Percentiles rank a stretch among this genome's conserved stretches.
Conservation (phyloP, 768 basidiomycete species). For the Tricholoma hemisulphureum region DNA sequence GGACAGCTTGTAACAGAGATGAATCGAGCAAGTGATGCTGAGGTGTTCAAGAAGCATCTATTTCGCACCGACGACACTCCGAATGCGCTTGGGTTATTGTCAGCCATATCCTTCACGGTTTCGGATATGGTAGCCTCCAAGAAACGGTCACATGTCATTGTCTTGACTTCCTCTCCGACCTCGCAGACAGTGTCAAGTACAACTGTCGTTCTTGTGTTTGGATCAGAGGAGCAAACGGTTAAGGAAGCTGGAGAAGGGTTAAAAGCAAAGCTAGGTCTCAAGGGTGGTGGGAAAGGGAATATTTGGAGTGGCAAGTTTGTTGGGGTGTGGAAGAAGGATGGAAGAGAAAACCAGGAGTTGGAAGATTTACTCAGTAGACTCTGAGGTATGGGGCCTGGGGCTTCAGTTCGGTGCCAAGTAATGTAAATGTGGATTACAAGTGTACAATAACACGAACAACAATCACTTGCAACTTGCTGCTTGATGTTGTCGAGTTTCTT, state of each 20-base stretch:
- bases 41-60: slow-evolving; percentile 45
- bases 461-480: neutral
- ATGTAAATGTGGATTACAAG: slow-evolving; percentile 7
- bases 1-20: slow-evolving; percentile 39
- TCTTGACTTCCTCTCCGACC: slow-evolving; percentile 66
- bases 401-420: slow-evolving; percentile 2
- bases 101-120: slow-evolving; percentile 53
- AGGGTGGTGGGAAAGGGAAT: slow-evolving; percentile 75
- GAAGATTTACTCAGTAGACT: slow-evolving; percentile 37
- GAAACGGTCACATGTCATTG: slow-evolving; percentile 22
- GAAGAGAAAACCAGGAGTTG: slow-evolving; percentile 41
- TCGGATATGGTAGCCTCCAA: slow-evolving; percentile 20
- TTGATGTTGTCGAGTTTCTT: slow-evolving; percentile 1
- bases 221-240: slow-evolving; percentile 58
- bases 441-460: slow-evolving; percentile 4
- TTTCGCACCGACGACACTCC: slow-evolving; percentile 62
- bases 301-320: slow-evolving; percentile 75
- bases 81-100: slow-evolving; percentile 60
- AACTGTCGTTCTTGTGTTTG: slow-evolving; percentile 58
- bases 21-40: slow-evolving; percentile 20
- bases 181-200: slow-evolving; percentile 48
- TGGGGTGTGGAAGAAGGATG: slow-evolving; percentile 59
- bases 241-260: slow-evolving; percentile 57
- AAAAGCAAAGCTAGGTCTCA: slow-evolving; percentile 57
- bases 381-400: slow-evolving; percentile 8